Base-by-base conservation (phyloP, 768 basidiomycete genomes). In the Suillus spraguei region DNA sequence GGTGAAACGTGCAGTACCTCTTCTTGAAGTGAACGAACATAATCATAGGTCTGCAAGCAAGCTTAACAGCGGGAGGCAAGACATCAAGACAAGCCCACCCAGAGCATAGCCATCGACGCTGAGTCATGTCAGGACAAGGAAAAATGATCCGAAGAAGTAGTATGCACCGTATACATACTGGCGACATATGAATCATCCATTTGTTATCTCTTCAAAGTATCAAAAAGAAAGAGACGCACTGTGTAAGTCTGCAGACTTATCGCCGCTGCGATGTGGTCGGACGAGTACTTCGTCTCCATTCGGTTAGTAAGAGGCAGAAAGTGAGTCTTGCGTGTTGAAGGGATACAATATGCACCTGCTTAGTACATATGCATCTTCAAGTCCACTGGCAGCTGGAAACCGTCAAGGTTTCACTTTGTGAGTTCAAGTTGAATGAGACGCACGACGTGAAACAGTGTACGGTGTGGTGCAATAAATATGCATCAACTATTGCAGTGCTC, bases 141-240 rank as follows among this genome's bases (percentile, higher is more conserved):
- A 56, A 24, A 17, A 9, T 8, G 36, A 24, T 17, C 3, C 5
- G 16, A 9, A 17, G 8, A 16, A 39, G 16, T 24, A 56, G 16
- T 24, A 56, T 36, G 24, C 38, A 56, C 55, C 24, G n/a, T 24
- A 56, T 38, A 56, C 10, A 16, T 39, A 39, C 55, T 56, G 36
- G n/a, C 16, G n/a, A 36, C 4, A 55, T 14, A 4, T 55, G 53
- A 5, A 22, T 46, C 17, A 44, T 20, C 5, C 10, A 54, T 32
- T 20, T 24, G 7, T 10, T 52, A 32, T 17, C 28, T 17, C 8
- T 17, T 32, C 50, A 4, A 49, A 49, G 24, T 17, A 52, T 32
- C 50, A 9, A 52, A 28, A 52, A 32, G 16, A 52, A 52, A 52
- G 9, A 17, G 28, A 52, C 50, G 28, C 28, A 52, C 50, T 32